These are phyloP conservation scores for Chrysosporium queenslandicum DNA, from an alignment of 2,329 filamentous ascomycete genomes.

Conservation along the genomic window DNA sequence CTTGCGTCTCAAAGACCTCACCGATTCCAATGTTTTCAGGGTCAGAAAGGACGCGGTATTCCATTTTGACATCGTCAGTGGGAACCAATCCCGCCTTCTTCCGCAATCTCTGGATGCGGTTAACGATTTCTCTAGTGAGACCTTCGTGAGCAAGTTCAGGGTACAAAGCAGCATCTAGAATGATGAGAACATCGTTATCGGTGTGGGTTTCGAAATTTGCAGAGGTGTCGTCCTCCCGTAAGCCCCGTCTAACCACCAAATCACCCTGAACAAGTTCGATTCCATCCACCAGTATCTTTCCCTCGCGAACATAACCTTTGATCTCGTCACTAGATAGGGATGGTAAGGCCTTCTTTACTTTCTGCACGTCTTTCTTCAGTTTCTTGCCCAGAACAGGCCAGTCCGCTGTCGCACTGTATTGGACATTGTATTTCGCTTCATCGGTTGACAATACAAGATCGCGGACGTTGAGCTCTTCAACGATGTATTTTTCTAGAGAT, in stretches of 20 bases:
- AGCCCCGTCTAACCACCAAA: conserved; percentile 66
- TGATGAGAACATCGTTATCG: conserved; percentile 79
- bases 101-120: conserved; percentile 79
- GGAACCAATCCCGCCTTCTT: conserved; percentile 88
- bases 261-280: conserved; percentile 76
- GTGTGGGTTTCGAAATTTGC: conserved; percentile 76
- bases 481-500: conserved; percentile 77
- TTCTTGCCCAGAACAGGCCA: conserved; percentile 95
- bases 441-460: conserved; percentile 76
- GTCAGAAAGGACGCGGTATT: conserved; percentile 72
- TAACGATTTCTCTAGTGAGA: conserved; percentile 81
- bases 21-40: conserved; percentile 65
- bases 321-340: conserved; percentile 68
- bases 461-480: conserved; percentile 81
- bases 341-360: conserved; percentile 84
- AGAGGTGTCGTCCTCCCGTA: conserved; percentile 61
- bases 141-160: conserved; percentile 82
- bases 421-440: conserved; percentile 82
- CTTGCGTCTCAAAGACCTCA: conserved; percentile 59
- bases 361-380: conserved; percentile 85
- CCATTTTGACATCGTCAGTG: conserved; percentile 93
- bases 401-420: conserved; percentile 81
- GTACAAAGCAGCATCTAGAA: conserved; percentile 74
- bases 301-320: conserved; percentile 62
- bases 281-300: conserved; percentile 71